These are phyloP conservation scores for Ascocoryne sarcoides DNA, from an alignment of 2,329 filamentous ascomycete species.

Conservation along the genomic window DNA sequence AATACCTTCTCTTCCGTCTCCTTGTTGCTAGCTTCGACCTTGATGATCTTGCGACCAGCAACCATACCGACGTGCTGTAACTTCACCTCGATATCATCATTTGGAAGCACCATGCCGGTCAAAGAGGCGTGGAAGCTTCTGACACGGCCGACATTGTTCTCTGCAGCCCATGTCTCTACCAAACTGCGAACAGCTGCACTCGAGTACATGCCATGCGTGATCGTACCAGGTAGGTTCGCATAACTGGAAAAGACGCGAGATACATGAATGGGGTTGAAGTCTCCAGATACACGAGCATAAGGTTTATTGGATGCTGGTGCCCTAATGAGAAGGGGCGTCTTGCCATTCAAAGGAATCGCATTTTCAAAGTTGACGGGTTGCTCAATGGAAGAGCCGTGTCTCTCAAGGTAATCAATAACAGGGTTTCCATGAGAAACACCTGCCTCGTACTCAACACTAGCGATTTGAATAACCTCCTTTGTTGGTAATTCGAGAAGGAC, in stretches of 20 bases:
- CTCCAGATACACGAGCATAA: conserved; percentile 92
- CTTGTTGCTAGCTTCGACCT: conserved; percentile 91
- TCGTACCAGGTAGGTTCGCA: conserved; percentile 90
- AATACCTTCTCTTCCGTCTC: conserved; percentile 96
- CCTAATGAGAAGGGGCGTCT: conserved; percentile 77
- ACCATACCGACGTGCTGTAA: conserved; percentile 97
- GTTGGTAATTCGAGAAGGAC: conserved; percentile 90
- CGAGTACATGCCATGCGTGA: conserved; percentile 99
- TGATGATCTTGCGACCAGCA: conserved; percentile 96
- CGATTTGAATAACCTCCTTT: conserved; percentile 95
- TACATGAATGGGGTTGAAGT: conserved; percentile 98
- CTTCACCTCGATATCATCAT: conserved; percentile 90
- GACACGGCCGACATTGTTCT: conserved; percentile 96
- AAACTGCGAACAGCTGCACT: conserved; percentile 92
- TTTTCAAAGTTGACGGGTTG: conserved; percentile 98
- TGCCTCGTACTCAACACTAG: conserved; percentile 92
- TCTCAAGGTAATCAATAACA: conserved; percentile 89
- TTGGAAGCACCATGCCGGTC: conserved; percentile 97
- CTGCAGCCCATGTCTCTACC: conserved; percentile 97
- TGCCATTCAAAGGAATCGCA: conserved; percentile 88
- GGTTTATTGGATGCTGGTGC: conserved; percentile 96
- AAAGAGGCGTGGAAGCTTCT: conserved; percentile 94
- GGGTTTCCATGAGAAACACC: conserved; percentile 91
- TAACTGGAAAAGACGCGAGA: conserved; percentile 95
- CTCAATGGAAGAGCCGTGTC: conserved; percentile 85